Conservation (phyloP, 306 rosid genomes). For the Casuarina equisetifolia region DNA sequence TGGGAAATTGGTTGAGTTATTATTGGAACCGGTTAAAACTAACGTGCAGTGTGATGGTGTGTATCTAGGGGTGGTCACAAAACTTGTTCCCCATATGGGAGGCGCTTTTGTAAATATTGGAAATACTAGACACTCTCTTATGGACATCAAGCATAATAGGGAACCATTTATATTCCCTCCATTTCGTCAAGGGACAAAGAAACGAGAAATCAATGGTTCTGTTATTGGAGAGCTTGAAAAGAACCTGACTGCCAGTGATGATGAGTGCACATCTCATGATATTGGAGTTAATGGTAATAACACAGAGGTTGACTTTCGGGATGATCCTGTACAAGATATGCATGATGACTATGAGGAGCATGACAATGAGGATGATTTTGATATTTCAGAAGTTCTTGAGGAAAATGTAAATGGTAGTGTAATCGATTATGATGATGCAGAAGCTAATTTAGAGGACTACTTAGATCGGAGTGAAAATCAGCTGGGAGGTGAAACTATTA, state of each 20-base stretch:
- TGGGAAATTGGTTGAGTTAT: slow-evolving; percentile 76
- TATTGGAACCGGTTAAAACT: slow-evolving; percentile 91
- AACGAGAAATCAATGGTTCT: slow-evolving; percentile 38
- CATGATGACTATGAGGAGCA: slow-evolving; percentile 59
- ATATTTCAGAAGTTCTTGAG: slow-evolving; percentile 61
- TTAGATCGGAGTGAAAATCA: slow-evolving; percentile 58
- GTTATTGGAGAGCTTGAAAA: slow-evolving; percentile 23
- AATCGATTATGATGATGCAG: slow-evolving; percentile 57
- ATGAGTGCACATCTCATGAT: slow-evolving; percentile 34
- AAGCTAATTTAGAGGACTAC: slow-evolving; percentile 69
- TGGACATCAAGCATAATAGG: slow-evolving; percentile 78
- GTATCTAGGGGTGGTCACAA: slow-evolving; percentile 79
- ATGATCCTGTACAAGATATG: slow-evolving; percentile 42
- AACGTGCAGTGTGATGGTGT: slow-evolving; percentile 92
- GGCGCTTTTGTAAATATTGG: slow-evolving; percentile 96
- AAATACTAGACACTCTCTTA: slow-evolving; percentile 70
- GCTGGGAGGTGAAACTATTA: slow-evolving; percentile 42
- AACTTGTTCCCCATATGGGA: slow-evolving; percentile 94
- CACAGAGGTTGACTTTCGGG: slow-evolving; percentile 43
- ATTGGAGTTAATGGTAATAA: slow-evolving; percentile 33
- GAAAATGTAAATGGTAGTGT: slow-evolving; percentile 56
- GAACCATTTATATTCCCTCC: slow-evolving; percentile 95
- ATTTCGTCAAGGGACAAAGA: slow-evolving; percentile 57
- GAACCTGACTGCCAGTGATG: slow-evolving; percentile 32
- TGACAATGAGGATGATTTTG: slow-evolving; percentile 75